Base-by-base conservation (phyloP, 2,329 filamentous ascomycete genomes). In the Paraphaeosphaeria minitans region DNA sequence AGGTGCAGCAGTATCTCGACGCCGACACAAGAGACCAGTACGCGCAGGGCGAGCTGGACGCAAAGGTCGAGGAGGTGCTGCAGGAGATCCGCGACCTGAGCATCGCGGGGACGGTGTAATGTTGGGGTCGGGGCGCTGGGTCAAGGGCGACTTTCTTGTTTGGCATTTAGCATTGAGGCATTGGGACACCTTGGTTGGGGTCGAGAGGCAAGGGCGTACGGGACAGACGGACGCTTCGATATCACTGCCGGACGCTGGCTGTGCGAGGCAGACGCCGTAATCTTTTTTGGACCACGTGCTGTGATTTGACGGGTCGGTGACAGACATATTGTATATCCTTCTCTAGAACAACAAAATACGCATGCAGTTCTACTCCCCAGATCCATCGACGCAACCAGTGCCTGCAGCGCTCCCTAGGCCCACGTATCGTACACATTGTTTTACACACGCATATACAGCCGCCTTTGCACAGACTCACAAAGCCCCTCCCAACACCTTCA, bases 1-100 rank as follows among this genome's bases (percentile, higher is more conserved):
- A 99, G 81, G 96, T 99, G 57, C 95, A 99, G 81, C 95, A 99
- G 80, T 98, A 97, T 77, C 84, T 99, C 33, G 95, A 98, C 75
- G 90, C 94, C 31, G 93, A 97, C 73, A 98, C 94, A 53, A 86
- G 95, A 77, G 95, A 99, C 66, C 91, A 97, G 79, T 99, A 99
- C 78, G 95, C 95, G 1, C 88, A 93, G 69, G 95, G 95, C 27
- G 91, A 97, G 66, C 81, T 99, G 68, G 95, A 99, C 76, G 90
- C 88, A 60, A 83, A 92, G 65, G 95, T 99, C 31, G 95, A 99
- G 79, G 90, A 98, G 79, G 95, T 98, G 43, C 76, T 99, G 79
- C 93, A 97, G 74, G 93, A 99, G 82, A 99, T 99, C 77, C 84
- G 95, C 66, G 95, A 98, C 79, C 79, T 99, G 79, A 98, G 94